phyloP scores from a whole-genome alignment of 2,329 filamentous ascomycete genomes.

The Cordyceps javanica region DNA sequence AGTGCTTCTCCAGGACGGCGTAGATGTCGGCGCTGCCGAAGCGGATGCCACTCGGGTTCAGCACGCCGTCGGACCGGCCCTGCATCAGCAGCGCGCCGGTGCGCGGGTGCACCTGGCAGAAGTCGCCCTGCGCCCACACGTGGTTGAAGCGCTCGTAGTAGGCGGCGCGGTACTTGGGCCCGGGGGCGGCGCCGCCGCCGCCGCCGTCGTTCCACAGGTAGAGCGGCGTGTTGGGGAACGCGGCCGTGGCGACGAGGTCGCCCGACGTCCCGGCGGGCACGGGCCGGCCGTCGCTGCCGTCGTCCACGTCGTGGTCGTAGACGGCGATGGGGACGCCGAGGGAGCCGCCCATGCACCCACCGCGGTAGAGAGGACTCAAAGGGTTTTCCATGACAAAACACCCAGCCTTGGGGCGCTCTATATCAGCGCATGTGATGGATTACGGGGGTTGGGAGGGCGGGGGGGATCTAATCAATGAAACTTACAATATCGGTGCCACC shows the following conservation, averaged over 20 bases:
- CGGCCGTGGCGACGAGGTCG: constrained; percentile 63
- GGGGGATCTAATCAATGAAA: constrained; percentile 2
- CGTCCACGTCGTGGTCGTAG: constrained; percentile 57
- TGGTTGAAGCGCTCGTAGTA: constrained; percentile 58
- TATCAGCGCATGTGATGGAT: too few relatives aligned
- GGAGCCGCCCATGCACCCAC: constrained; percentile 44
- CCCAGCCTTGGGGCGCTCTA: constrained; percentile 39
- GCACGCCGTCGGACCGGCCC: constrained; percentile 68
- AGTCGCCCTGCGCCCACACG: constrained; percentile 81
- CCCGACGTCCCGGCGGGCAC: constrained; percentile 58
- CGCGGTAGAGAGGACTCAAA: constrained; percentile 58
- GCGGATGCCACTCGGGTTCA: constrained; percentile 72
- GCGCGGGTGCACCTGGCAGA: constrained; percentile 61
- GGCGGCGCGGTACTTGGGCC: constrained; percentile 51
- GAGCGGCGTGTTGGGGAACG: constrained; percentile 72
- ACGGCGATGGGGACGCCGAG: constrained; percentile 47
- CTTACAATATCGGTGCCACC: constrained; percentile 71
- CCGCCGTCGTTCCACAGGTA: constrained; percentile 58
- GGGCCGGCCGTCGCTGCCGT: constrained; percentile 34
- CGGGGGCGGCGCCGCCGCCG: constrained; percentile 37
- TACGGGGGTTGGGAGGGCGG: too few relatives aligned
- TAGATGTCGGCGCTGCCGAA: constrained; percentile 82
- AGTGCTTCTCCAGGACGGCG: constrained; percentile 61
- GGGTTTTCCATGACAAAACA: constrained; percentile 61
- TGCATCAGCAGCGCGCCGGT: constrained; percentile 62